Percentiles rank a stretch among this genome's conserved stretches.
Evolutionary conservation across 306 rosid species (phyloP).

Genomic region (cucumber (Cucumis sativus)): DNA sequence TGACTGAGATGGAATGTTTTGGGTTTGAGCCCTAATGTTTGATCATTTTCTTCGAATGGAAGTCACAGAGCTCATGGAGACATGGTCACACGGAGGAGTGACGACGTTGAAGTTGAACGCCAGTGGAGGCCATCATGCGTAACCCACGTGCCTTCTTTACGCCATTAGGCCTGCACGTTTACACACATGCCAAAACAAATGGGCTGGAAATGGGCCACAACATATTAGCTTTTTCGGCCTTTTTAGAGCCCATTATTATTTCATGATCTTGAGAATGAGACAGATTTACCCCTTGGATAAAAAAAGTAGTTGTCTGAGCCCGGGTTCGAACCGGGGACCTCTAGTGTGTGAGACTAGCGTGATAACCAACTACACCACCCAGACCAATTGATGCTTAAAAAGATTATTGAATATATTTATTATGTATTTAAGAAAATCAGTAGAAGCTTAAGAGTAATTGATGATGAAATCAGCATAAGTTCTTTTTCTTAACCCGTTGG

Average conservation of each 20-base stretch:
- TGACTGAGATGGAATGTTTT: background rate
- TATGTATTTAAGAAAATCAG: no score
- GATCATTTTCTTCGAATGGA: conserved; percentile 28
- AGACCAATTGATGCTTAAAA: conserved; percentile 9
- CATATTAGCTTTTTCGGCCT: background rate
- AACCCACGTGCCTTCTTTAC: background rate
- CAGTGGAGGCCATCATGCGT: background rate
- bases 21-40: conserved; percentile 24
- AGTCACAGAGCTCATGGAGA: conserved; percentile 12
- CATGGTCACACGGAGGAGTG: background rate
- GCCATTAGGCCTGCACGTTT: background rate
- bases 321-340: conserved; percentile 18
- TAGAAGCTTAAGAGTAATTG: no score
- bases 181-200: background rate
- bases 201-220: background rate
- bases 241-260: background rate
- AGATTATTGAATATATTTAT: no score
- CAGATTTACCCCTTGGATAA: background rate
- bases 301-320: background rate
- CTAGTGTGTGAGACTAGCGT: conserved; percentile 10
- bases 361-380: conserved; percentile 43
- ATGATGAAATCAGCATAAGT: background rate
- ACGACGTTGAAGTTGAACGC: background rate
- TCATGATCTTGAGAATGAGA: background rate
- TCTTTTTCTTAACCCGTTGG: background rate